phyloP scores from a whole-genome alignment of 441 rosid genomes.

The Erodium trifolium region DNA sequence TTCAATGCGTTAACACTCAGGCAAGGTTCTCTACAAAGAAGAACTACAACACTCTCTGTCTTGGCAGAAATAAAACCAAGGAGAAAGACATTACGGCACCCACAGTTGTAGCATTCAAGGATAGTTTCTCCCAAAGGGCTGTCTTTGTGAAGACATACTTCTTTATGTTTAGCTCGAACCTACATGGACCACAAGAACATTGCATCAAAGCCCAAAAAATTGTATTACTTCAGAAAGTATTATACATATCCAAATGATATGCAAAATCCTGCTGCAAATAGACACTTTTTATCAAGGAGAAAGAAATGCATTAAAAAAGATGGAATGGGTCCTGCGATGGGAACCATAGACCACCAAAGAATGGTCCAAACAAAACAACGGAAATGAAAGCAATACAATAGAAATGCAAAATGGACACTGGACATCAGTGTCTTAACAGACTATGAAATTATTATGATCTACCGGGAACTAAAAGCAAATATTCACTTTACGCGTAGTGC shows the following conservation, averaged over 20 bases:
- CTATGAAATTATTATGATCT: neutral
- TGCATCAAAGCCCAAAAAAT: constrained; percentile 16
- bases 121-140: constrained; percentile 98
- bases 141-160: constrained; percentile 98
- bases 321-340: too few species aligned
- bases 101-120: constrained; percentile 98
- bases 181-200: constrained; percentile 21
- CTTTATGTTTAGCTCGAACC: constrained; percentile 99
- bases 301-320: too few species aligned
- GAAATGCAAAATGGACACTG: neutral
- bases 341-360: too few species aligned
- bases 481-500: neutral
- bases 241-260: neutral
- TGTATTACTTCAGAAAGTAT: constrained; percentile 9
- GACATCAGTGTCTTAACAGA: neutral
- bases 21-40: constrained; percentile 98
- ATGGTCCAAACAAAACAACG: too few species aligned
- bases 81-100: constrained; percentile 93
- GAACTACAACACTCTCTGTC: constrained; percentile 97
- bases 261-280: neutral
- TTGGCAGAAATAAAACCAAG: constrained; percentile 97
- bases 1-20: constrained; percentile 93
- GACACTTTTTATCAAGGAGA: too few species aligned
- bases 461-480: neutral
- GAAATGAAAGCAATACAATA: too few species aligned